Evolutionary conservation across 169 alveolate genomes (phyloP), one percentile per base, ranked within the genome.

Genomic region (Eimeria necatrix): DNA sequence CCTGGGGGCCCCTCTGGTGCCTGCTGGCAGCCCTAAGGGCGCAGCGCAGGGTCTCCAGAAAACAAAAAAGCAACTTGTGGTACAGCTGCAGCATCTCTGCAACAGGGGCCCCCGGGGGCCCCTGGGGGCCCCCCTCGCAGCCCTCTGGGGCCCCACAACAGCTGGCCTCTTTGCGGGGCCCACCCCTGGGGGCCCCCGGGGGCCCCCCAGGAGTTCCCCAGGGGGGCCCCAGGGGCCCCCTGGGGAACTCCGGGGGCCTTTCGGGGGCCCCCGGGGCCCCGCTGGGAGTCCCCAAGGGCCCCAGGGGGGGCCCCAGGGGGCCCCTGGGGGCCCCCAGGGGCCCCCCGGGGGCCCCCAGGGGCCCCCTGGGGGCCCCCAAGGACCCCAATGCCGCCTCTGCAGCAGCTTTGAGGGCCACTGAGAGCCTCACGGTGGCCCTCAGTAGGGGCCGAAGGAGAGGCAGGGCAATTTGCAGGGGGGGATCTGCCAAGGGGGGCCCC

Each of bases 391-490:
- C 32, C 8, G 61, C 68, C 14, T 16, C 68, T 24, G 88, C 88
- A 18, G 68, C 70, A 49, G 88, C 41, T 78, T 46, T 46, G 16
- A 78, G 41, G 49, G 88, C 88, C 14, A 46, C 68, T 10, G 88
- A 12, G 26, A 78, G 70, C 18, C 88, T 46, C 22, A 46, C 68
- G 20, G 48, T 78, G 6, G 88, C 68, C 48, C 88, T 3, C 48
- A 78, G 70, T 3, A 78, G 68, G 7, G 88, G 88, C 0, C 70
- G 88, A 32, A 78, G 51, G 26, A 78, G 18, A 4, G 88, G 88
- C 18, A 78, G 70, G 32, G 88, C 88, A 78, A 49, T 53, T 14
- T 78, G 88, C 3, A 68, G 88, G 26, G 88, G 88, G 18, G 88
- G 88, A 68, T 26, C 70, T 46, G 20, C 88, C 88, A 78, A 9